Evolutionary conservation across 305 asterid species (phyloP).

Genomic region (Fraxinus platypoda): DNA sequence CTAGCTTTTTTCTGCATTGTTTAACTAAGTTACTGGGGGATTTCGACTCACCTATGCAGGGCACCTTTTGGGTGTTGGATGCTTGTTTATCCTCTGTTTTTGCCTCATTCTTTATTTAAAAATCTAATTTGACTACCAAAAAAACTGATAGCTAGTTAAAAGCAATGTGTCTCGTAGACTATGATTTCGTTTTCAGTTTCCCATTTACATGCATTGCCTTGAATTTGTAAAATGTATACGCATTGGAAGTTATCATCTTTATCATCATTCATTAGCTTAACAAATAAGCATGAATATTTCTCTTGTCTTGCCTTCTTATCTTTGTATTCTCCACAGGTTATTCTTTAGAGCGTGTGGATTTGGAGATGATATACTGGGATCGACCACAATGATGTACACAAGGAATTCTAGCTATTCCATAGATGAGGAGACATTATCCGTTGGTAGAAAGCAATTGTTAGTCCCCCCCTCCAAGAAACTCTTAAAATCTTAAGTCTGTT

Average conservation of each 20-base stretch:
- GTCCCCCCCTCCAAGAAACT: slow-evolving; percentile 50
- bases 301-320: neutral
- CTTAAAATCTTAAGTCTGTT: slow-evolving; percentile 16
- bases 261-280: slow-evolving; percentile 1
- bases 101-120: neutral
- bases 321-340: slow-evolving; percentile 37
- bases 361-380: slow-evolving; percentile 62
- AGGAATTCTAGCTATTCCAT: slow-evolving; percentile 30
- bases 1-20: neutral
- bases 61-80: neutral
- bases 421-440: slow-evolving; percentile 40
- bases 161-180: neutral
- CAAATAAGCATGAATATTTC: slow-evolving; percentile 9
- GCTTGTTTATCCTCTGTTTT: neutral
- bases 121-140: neutral
- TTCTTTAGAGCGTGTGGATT: slow-evolving; percentile 77
- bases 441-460: slow-evolving; percentile 59
- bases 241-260: neutral
- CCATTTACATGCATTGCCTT: neutral
- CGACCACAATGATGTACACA: slow-evolving; percentile 85
- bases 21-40: neutral
- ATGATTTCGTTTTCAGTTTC: neutral
- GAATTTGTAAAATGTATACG: neutral
- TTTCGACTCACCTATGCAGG: neutral
- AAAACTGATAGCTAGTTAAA: neutral